phyloP scores from a whole-genome alignment of 768 basidiomycete species.

The Tulasnella sp. region DNA sequence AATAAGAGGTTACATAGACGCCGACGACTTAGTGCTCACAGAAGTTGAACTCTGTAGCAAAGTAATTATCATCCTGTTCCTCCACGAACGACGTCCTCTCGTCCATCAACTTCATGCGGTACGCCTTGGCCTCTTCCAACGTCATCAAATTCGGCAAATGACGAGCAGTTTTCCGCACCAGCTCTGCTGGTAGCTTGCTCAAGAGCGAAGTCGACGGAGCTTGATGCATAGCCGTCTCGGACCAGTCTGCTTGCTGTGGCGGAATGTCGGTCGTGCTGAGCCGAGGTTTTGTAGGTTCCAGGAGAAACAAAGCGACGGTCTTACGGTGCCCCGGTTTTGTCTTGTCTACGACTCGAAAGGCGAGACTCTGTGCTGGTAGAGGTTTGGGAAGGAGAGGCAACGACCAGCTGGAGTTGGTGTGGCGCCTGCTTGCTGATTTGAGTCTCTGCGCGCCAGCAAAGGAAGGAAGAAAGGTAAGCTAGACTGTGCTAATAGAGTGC shows the following conservation, averaged over 20 bases:
- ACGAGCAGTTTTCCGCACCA: background rate
- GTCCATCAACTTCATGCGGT: background rate
- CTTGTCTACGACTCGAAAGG: background rate
- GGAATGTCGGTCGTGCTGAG: background rate
- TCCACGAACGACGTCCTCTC: background rate
- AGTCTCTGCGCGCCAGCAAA: background rate
- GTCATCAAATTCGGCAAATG: background rate
- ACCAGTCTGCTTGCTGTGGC: background rate
- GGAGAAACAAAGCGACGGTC: slow-evolving; percentile 5
- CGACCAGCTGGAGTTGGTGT: background rate
- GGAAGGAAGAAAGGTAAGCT: background rate
- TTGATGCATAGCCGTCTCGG: background rate
- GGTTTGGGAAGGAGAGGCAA: slow-evolving; percentile 12
- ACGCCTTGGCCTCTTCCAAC: background rate
- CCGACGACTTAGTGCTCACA: slow-evolving; percentile 6
- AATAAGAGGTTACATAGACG: no score
- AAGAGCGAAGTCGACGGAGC: background rate
- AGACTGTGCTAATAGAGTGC: background rate
- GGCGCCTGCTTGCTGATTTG: background rate
- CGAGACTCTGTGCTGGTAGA: slow-evolving; percentile 10
- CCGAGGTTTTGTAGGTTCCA: background rate
- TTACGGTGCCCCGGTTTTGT: slow-evolving; percentile 11
- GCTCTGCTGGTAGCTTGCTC: background rate
- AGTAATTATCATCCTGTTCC: background rate
- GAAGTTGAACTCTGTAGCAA: background rate